phyloP scores from a whole-genome alignment of 345 rosid genomes.

The Microcos paniculata region DNA sequence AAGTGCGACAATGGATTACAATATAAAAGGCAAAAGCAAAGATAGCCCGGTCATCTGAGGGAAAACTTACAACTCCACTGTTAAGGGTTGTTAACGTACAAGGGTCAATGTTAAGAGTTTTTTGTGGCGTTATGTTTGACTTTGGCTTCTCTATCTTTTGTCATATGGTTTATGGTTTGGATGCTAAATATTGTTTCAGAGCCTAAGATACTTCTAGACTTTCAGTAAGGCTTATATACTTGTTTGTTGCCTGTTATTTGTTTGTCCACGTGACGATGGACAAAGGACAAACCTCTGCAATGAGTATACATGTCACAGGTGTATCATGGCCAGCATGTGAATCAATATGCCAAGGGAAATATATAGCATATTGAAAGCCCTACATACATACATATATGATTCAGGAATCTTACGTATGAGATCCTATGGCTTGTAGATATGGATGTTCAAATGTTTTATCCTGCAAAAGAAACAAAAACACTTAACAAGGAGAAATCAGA shows the following conservation, averaged over 20 bases:
- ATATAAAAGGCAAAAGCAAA: not conserved
- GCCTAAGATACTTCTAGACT: not conserved
- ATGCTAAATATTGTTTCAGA: not conserved
- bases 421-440: conserved; percentile 89
- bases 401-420: conserved; percentile 73
- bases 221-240: not conserved
- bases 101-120: not conserved
- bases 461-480: conserved; percentile 39
- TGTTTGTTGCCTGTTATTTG: not conserved
- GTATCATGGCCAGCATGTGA: not conserved
- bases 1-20: not conserved
- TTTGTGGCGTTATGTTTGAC: not conserved
- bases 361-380: not conserved
- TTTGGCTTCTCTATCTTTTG: not conserved
- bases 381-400: not conserved
- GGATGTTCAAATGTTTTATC: conserved; percentile 95
- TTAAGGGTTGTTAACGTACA: not conserved
- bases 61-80: not conserved
- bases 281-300: not conserved
- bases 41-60: not conserved
- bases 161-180: not conserved
- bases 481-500: conserved; percentile 13
- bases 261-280: not conserved
- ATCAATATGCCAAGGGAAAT: not conserved
- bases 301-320: not conserved